Evolutionary conservation across 2,329 filamentous ascomycete genomes (phyloP), one percentile per base, ranked within the genome.

Genomic region (Ophiostoma australiae): DNA sequence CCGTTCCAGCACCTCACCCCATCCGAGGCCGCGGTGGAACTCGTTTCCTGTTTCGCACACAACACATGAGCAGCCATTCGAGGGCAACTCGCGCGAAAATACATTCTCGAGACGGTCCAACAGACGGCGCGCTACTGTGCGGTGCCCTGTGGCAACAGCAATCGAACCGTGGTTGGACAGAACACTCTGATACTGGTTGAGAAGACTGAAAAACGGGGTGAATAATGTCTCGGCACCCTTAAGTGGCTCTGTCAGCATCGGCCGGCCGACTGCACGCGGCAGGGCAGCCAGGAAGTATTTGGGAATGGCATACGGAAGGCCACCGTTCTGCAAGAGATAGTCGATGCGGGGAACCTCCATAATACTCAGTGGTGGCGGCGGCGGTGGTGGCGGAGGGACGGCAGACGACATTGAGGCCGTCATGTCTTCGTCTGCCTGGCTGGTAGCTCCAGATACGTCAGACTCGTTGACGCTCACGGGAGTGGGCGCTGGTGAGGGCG

Each of bases 1-100:
- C 78, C 94, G 89, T 80, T 99, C 95, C 33, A 99, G 81, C 15
- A 98, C 93, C 78, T 98, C 94, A 11, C 95, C 94, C 94, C 94
- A 99, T 73, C 92, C 95, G 39, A 97, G 84, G 1, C 93, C 94
- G 70, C 84, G 86, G 73, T 89, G 87, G 23, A 48, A 41, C 13
- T 89, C 85, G 52, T 86, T 81, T 3, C 81, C 81, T 15, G 81
- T 83, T 67, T 90, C 87, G 77, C 94, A 98, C 84, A 97, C 92
- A 71, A 95, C 83, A 79, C 94, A 98, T 63, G 84, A 82, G 78
- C 94, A 98, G n/a, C 90, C 89, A 76, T 97, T 89, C 0, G 89
- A 89, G 0, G 94, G 94, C 48, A 99, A 89, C 77, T 98, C 94
- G 72, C 95, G 87, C 2, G 93, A 94, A 80, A 99, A 98, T 10